Percentiles rank a stretch among this genome's conserved stretches.
phyloP scores from a whole-genome alignment of 2,329 filamentous ascomycete genomes.

The Epichloe aotearoae region DNA sequence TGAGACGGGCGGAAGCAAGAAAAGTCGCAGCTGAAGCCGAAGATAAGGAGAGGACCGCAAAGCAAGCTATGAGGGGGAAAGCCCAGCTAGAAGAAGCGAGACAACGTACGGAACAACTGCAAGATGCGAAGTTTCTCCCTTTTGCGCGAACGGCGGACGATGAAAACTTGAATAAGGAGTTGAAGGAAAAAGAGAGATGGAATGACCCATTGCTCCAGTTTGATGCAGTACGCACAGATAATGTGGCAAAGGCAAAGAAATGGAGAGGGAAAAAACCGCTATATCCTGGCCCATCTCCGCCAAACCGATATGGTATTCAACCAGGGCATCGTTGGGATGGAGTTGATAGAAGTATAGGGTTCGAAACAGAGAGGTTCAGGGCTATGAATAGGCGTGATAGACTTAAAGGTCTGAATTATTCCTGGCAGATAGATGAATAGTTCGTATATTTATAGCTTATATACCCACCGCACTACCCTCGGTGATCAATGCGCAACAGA shows the following conservation, averaged over 20 bases:
- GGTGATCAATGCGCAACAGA: neutral
- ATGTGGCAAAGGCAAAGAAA: conserved; percentile 20
- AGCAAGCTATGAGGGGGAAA: conserved; percentile 70
- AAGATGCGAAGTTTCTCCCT: conserved; percentile 71
- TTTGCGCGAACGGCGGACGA: conserved; percentile 76
- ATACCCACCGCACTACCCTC: neutral
- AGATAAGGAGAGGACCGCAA: conserved; percentile 54
- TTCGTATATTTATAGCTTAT: conserved; percentile 2
- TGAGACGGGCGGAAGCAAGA: conserved; percentile 81
- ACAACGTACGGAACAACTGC: conserved; percentile 50
- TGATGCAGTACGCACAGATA: conserved; percentile 37
- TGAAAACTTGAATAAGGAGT: conserved; percentile 67
- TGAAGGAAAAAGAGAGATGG: conserved; percentile 70
- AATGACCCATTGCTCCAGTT: conserved; percentile 88
- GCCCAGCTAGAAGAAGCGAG: conserved; percentile 62
- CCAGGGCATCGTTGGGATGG: conserved; percentile 96
- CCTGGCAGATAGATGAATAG: conserved; percentile 93
- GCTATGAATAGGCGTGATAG: conserved; percentile 67
- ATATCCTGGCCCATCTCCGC: conserved; percentile 68
- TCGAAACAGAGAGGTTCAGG: conserved; percentile 86
- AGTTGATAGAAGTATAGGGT: conserved; percentile 85
- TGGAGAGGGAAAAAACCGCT: conserved; percentile 37
- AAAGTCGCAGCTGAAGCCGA: conserved; percentile 51
- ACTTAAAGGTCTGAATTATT: conserved; percentile 70
- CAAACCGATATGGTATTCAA: conserved; percentile 86